phyloP scores from a whole-genome alignment of 805 yeast genomes.

The Schizosaccharomyces octosporus region DNA sequence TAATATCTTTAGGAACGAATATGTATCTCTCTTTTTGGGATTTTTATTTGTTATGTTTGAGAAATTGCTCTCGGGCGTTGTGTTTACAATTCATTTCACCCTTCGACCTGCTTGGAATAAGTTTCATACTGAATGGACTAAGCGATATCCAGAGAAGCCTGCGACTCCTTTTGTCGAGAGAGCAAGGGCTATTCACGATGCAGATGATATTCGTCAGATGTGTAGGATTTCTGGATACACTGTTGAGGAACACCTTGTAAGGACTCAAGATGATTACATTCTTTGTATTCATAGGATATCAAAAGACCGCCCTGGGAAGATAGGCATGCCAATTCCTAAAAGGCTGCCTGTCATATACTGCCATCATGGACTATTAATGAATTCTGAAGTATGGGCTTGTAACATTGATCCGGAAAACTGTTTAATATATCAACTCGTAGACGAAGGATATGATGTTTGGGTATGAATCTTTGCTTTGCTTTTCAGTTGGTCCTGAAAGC shows the following conservation, averaged over 20 bases:
- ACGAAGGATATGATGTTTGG: slow-evolving; percentile 63
- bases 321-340: neutral
- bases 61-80: neutral
- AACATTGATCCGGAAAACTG: slow-evolving; percentile 23
- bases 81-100: neutral
- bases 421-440: slow-evolving; percentile 53
- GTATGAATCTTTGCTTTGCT: neutral
- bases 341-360: slow-evolving; percentile 34
- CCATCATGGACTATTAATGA: slow-evolving; percentile 82
- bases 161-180: neutral
- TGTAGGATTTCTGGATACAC: slow-evolving; percentile 42
- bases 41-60: neutral
- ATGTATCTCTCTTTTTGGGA: neutral
- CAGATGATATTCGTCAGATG: slow-evolving; percentile 12
- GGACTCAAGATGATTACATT: slow-evolving; percentile 53
- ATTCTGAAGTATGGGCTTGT: slow-evolving; percentile 59
- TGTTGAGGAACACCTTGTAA: slow-evolving; percentile 52
- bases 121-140: no score
- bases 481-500: neutral
- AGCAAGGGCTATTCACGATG: neutral
- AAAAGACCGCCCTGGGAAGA: neutral
- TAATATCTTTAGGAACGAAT: neutral
- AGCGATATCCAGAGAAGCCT: no score
- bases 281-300: slow-evolving; percentile 40
- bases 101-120: neutral